phyloP scores from a whole-genome alignment of 805 yeast species.

The Wickerhamiella spandovensis region DNA sequence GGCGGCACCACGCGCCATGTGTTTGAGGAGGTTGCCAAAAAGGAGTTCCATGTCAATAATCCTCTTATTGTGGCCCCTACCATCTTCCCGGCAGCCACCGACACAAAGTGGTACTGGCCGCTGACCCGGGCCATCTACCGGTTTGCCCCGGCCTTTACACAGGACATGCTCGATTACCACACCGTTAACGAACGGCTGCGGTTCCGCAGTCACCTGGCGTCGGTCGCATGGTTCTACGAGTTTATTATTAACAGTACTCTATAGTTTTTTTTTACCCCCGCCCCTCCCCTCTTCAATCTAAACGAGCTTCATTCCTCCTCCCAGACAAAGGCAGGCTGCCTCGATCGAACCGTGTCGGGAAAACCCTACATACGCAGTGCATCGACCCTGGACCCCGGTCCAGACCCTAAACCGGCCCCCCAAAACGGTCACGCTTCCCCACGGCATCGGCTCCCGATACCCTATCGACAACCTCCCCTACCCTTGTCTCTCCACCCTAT shows the following conservation, averaged over 20 bases:
- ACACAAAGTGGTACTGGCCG: constrained; percentile 52
- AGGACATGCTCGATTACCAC: constrained; percentile 32
- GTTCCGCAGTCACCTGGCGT: constrained; percentile 37
- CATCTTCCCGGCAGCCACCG: constrained; percentile 58
- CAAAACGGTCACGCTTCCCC: not conserved
- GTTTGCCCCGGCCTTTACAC: constrained; percentile 36
- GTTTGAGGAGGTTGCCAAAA: constrained; percentile 34
- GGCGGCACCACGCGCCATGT: constrained; percentile 52
- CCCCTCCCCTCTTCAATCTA: too few species aligned
- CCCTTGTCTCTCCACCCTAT: not conserved
- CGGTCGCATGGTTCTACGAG: constrained; percentile 23
- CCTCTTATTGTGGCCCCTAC: constrained; percentile 41
- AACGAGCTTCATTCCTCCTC: too few species aligned
- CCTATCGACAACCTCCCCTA: not conserved
- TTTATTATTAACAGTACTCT: constrained; percentile 17
- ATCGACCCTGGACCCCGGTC: too few species aligned
- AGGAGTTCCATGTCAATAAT: constrained; percentile 18
- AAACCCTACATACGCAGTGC: not conserved
- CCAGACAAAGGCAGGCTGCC: too few species aligned
- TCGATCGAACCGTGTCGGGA: not conserved
- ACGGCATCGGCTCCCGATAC: not conserved
- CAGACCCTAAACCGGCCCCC: too few species aligned
- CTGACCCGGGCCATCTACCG: constrained; percentile 50
- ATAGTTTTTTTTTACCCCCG: not conserved
- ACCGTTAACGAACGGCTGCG: constrained; percentile 47